Percentiles rank a stretch among this genome's conserved stretches.
These are phyloP conservation scores for Coemansia sp. DNA, from an alignment of 192 early-diverging fungal genomes.

Conservation along the genomic window DNA sequence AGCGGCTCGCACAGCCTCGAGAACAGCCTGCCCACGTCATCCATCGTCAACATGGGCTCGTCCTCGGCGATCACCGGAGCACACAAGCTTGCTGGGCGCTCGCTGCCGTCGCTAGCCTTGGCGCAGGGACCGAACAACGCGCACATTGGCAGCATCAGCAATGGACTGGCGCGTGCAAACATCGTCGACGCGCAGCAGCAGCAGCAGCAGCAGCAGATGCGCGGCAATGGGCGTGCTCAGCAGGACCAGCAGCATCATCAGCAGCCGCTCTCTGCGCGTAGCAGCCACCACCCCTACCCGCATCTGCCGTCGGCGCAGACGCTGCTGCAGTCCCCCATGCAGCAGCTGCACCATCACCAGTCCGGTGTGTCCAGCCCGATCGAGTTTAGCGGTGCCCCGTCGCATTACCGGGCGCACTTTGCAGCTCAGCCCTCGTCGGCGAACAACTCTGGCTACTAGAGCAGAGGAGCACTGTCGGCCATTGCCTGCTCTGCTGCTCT, in stretches of 20 bases:
- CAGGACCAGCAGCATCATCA: slow-evolving; percentile 18
- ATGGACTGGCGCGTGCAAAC: slow-evolving; percentile 19
- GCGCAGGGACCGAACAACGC: neutral
- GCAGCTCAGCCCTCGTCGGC: neutral
- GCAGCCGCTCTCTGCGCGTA: slow-evolving; percentile 9
- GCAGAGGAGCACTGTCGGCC: too few relatives aligned
- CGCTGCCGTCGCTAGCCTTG: slow-evolving; percentile 32
- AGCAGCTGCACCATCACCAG: slow-evolving; percentile 4
- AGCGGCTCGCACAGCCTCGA: slow-evolving; percentile 31
- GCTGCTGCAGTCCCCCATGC: slow-evolving; percentile 32
- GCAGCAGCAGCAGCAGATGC: slow-evolving; percentile 19
- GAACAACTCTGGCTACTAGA: neutral
- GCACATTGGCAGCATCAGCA: slow-evolving; percentile 7
- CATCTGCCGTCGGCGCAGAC: slow-evolving; percentile 43
- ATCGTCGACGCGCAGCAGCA: slow-evolving; percentile 10
- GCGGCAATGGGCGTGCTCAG: too few relatives aligned
- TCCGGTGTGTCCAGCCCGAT: too few relatives aligned
- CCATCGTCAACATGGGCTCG: slow-evolving; percentile 1
- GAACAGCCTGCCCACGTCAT: slow-evolving; percentile 2
- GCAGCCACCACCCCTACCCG: slow-evolving; percentile 19
- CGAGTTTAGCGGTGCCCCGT: too few relatives aligned
- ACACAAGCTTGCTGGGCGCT: slow-evolving; percentile 35
- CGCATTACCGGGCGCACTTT: slow-evolving; percentile 6
- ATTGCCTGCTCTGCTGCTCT: too few relatives aligned
- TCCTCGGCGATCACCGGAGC: slow-evolving; percentile 3